Conservation (phyloP, 768 basidiomycete species). For the Amanita subjunquillea region DNA sequence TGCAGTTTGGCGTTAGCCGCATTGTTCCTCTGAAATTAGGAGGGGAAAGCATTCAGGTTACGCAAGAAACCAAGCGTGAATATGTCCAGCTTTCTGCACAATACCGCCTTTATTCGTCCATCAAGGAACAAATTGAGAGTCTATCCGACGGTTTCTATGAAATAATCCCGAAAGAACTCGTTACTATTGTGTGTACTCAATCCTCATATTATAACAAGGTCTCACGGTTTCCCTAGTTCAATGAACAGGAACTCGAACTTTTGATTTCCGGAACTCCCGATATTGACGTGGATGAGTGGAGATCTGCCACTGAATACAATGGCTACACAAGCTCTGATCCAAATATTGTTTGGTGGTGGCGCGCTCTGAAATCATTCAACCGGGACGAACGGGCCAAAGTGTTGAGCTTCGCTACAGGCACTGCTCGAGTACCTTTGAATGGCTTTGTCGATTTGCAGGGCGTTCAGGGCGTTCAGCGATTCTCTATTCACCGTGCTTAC, state of each 20-base stretch:
- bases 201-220: slow-evolving; percentile 4
- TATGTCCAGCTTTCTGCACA: slow-evolving; percentile 94
- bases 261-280: slow-evolving; percentile 97
- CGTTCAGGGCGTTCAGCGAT: slow-evolving; percentile 87
- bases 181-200: slow-evolving; percentile 65
- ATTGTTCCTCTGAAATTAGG: slow-evolving; percentile 80
- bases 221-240: slow-evolving; percentile 47
- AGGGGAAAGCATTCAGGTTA: slow-evolving; percentile 79
- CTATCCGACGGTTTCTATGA: slow-evolving; percentile 91
- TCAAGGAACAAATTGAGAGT: slow-evolving; percentile 91
- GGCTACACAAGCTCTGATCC: slow-evolving; percentile 85
- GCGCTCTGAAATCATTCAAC: slow-evolving; percentile 93
- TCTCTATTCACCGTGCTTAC: slow-evolving; percentile 93
- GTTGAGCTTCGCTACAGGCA: slow-evolving; percentile 91
- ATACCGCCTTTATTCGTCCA: slow-evolving; percentile 87
- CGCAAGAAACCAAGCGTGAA: slow-evolving; percentile 93
- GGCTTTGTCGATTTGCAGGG: slow-evolving; percentile 96
- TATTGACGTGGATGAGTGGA: slow-evolving; percentile 97
- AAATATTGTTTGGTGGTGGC: slow-evolving; percentile 99
- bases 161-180: slow-evolving; percentile 93
- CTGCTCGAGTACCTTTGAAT: slow-evolving; percentile 86
- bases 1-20: slow-evolving; percentile 83
- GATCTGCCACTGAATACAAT: slow-evolving; percentile 84
- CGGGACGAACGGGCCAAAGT: slow-evolving; percentile 96
- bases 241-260: slow-evolving; percentile 89